These are phyloP conservation scores for Acanthamoeba sp. DNA, from an alignment of 208 protist species.

Conservation along the genomic window DNA sequence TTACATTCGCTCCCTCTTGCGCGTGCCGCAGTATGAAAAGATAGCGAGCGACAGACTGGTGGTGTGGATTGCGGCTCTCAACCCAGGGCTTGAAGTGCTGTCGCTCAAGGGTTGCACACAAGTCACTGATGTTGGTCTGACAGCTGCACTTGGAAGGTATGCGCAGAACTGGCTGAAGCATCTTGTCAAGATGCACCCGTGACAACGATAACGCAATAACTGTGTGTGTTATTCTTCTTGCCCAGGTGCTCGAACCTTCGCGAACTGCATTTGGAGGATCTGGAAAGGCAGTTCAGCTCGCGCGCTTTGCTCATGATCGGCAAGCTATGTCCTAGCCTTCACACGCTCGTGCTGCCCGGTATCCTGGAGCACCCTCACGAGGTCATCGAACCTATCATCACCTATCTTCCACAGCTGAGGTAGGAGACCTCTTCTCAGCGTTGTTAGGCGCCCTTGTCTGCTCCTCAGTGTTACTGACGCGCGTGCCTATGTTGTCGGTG, in stretches of 20 bases:
- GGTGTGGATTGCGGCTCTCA: constrained; percentile 53
- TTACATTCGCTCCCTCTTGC: neutral
- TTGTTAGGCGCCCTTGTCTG: neutral
- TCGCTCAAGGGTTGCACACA: constrained; percentile 62
- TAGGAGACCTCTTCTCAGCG: neutral
- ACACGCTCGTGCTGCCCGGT: constrained; percentile 59
- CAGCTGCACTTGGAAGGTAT: constrained; percentile 9
- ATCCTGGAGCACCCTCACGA: constrained; percentile 59
- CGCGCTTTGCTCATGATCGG: constrained; percentile 55
- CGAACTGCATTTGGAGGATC: constrained; percentile 56
- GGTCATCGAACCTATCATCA: constrained; percentile 52
- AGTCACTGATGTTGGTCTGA: constrained; percentile 55
- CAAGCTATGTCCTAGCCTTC: constrained; percentile 42
- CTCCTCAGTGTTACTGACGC: neutral
- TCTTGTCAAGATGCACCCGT: too few species aligned
- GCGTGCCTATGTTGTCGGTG: neutral
- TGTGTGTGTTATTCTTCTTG: neutral
- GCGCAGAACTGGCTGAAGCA: too few species aligned
- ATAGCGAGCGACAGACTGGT: constrained; percentile 37
- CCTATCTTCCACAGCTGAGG: neutral
- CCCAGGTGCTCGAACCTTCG: constrained; percentile 15
- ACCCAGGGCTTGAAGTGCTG: constrained; percentile 5
- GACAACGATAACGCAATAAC: too few species aligned
- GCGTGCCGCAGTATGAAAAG: neutral
- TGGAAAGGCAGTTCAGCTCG: constrained; percentile 60